Evolutionary conservation across 257 asterid species (phyloP), one percentile per base, ranked within the genome.

Genomic region (Thymus quinquecostatus): DNA sequence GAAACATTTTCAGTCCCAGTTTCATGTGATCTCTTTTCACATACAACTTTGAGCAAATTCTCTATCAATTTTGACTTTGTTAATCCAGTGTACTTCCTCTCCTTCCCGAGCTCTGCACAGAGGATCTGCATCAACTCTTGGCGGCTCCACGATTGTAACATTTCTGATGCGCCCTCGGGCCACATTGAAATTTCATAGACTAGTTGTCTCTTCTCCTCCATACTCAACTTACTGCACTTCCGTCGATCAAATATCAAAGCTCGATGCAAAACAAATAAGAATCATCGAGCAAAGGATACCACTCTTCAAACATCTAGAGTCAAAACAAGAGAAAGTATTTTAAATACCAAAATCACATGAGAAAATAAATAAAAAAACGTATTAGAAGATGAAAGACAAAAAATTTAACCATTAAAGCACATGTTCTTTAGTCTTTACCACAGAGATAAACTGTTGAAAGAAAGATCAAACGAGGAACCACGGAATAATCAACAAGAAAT

Each of bases 31-130:
- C 74, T 65, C 77, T 84, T 87, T 57, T 80, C 87, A n/a, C 78
- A 47, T 6, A 91, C 77, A 41, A 81, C 74, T 80, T 75, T 81
- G 41, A 89, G 70, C 78, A 91, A 95, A 38, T 84, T 86, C 67
- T 91, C 91, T 2, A 89, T 89, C 63, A 91, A 71, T 77, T 78
- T 87, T 5, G 81, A 68, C 76, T 91, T 91, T 40, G 91, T 82
- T 73, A 87, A 66, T 77, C 92, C 92, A 13, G 91, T 80, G 77
- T 71, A 86, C 67, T 89, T 87, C 53, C 89, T 84, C 53, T 87
- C 95, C 80, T 82, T 84, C 3, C 97, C 96, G 54, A 86, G 75
- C 87, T 91, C 97, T 71, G 86, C 86, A 70, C 91, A 83, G 72
- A 91, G 86, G 64, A 91, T 78, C 65, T 84, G 92, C 66, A 84